phyloP scores from a whole-genome alignment of 2,329 filamentous ascomycete genomes.

The Hypoxylon sp. region DNA sequence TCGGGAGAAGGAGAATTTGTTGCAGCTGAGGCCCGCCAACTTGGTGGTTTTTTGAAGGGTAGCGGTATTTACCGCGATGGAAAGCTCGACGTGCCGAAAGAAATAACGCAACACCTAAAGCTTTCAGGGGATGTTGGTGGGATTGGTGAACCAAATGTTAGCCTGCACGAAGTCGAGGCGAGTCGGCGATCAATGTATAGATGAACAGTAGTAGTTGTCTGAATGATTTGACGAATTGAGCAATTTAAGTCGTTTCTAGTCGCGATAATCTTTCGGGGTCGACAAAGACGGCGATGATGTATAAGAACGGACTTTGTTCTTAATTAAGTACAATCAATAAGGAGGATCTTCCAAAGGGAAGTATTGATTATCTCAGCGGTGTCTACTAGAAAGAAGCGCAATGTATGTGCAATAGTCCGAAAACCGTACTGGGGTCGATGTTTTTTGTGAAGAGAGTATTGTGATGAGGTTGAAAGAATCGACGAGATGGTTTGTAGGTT shows the following conservation, averaged over 20 bases:
- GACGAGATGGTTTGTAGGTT: conserved; percentile 15
- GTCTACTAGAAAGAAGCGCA: conserved; percentile 6
- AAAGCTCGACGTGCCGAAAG: conserved; percentile 44
- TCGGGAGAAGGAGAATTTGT: conserved; percentile 81
- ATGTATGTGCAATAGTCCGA: conserved; percentile 9
- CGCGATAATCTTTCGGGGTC: conserved; percentile 18
- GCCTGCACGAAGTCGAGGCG: conserved; percentile 6
- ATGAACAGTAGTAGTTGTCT: conserved; percentile 6
- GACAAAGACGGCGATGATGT: conserved; percentile 23
- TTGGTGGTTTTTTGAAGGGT: conserved; percentile 74
- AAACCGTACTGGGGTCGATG: conserved; percentile 12
- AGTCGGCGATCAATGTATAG: conserved; percentile 10
- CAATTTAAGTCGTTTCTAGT: conserved; percentile 21
- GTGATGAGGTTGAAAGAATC: conserved; percentile 31
- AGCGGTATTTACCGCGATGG: conserved; percentile 52
- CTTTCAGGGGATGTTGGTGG: conserved; percentile 21
- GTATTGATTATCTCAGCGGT: conserved; percentile 6
- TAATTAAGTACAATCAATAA: background rate
- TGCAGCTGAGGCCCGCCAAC: conserved; percentile 88
- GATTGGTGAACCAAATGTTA: conserved; percentile 14
- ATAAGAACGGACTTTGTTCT: conserved; percentile 7
- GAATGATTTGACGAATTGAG: background rate
- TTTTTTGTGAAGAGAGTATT: conserved; percentile 23
- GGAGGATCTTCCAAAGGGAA: background rate
- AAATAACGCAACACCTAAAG: conserved; percentile 48